phyloP scores from a whole-genome alignment of 306 rosid genomes.

The Rosa rugosa region DNA sequence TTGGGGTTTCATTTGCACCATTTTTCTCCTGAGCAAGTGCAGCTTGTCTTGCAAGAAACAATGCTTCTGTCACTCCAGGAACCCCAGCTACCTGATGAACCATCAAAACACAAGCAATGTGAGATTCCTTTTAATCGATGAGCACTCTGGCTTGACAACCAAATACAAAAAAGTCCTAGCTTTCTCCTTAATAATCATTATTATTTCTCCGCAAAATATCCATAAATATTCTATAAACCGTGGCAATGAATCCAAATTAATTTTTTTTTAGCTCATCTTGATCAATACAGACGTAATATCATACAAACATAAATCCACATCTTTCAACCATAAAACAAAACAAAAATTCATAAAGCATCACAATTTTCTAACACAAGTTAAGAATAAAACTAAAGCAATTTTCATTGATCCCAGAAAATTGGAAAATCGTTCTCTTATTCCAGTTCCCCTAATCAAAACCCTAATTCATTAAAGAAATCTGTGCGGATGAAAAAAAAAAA shows the following conservation, averaged over 20 bases:
- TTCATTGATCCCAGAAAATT: not conserved
- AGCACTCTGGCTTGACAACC: not conserved
- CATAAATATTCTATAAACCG: not conserved
- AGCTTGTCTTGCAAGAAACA: slow-evolving; percentile 75
- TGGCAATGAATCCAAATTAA: not conserved
- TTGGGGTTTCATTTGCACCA: slow-evolving; percentile 59
- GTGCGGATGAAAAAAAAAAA: not conserved
- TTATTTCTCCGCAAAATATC: not conserved
- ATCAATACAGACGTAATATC: not conserved
- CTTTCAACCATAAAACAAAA: not conserved
- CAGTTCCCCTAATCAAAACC: not conserved
- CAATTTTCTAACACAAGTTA: not conserved
- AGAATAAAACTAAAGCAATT: not conserved
- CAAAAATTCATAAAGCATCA: not conserved
- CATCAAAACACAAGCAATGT: not conserved
- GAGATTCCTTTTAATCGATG: not conserved
- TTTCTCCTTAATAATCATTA: not conserved
- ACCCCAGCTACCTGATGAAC: slow-evolving; percentile 76
- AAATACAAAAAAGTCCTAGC: not conserved
- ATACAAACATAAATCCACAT: not conserved
- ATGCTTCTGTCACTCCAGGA: slow-evolving; percentile 89
- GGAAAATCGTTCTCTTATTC: not conserved
- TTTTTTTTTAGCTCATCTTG: not conserved
- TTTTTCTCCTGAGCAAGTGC: slow-evolving; percentile 69
- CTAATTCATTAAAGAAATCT: not conserved